Conservation (phyloP, 495 filamentous ascomycete species). For the Penicillium longicatenatum region DNA sequence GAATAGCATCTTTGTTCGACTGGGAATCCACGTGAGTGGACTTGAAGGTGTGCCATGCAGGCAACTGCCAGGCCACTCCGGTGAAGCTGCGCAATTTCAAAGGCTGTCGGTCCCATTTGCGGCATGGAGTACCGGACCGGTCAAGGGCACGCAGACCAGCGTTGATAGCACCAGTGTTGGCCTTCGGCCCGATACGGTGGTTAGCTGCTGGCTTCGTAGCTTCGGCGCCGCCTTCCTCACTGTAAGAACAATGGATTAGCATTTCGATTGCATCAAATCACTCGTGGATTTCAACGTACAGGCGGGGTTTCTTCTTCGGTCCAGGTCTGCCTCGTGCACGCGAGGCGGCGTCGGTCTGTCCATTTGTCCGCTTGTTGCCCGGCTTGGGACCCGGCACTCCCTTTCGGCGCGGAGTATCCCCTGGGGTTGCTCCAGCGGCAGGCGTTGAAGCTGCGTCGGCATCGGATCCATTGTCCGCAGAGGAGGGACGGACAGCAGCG, state of each 20-base stretch:
- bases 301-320: conserved; percentile 89
- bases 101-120: conserved; percentile 83
- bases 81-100: conserved; percentile 92
- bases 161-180: conserved; percentile 97
- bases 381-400: conserved; percentile 58
- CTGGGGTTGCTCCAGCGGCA: conserved; percentile 51
- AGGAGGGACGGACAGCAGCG: conserved; percentile 52
- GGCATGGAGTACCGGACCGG: conserved; percentile 83
- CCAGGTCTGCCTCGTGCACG: conserved; percentile 84
- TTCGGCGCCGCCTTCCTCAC: conserved; percentile 64
- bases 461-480: conserved; percentile 55
- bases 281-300: conserved; percentile 55
- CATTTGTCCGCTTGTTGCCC: conserved; percentile 60
- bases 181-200: conserved; percentile 93
- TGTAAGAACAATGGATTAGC: conserved; percentile 33
- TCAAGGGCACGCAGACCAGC: conserved; percentile 92
- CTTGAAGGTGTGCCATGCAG: conserved; percentile 79
- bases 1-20: conserved; percentile 41
- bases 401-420: conserved; percentile 57
- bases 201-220: conserved; percentile 44
- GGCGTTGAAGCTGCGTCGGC: conserved; percentile 57
- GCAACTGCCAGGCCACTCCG: conserved; percentile 79
- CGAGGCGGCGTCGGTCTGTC: conserved; percentile 57
- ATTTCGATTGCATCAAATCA: background rate
- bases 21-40: conserved; percentile 35